Evolutionary conservation across 2,329 filamentous ascomycete genomes (phyloP), one percentile per base, ranked within the genome.

Genomic region (Phaeosphaeria sp.): DNA sequence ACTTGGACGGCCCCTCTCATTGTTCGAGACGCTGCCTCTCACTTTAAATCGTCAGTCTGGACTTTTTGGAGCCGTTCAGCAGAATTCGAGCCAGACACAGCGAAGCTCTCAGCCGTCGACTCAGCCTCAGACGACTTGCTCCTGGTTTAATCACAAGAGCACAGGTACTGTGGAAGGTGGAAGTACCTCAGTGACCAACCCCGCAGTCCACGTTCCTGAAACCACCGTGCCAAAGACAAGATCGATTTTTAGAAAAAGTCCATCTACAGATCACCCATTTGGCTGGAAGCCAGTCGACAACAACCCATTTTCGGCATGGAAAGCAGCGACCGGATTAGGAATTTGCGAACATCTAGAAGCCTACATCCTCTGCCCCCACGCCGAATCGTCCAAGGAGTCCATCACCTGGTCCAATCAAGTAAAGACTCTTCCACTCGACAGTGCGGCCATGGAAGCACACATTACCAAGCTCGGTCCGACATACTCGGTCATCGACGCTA

Each of bases 401-500:
- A 43, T 63, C 30, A 51, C 54, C 15, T 63, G 54, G 53, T 56
- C 54, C 3, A 56, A 57, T 43, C 41, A 46, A 11, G 54, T 65
- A 17, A 50, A 67, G 11, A 50, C 20, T 5, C 58, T 70, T 6
- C 55, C 54, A 13, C 61, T 70, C 42, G 46, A 56, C 15, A 20
- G 58, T 3, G 27, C 30, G 1, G 50, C 46, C 18, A 59, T 67
- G 33, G 10, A 60, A 22, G 43, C 52, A 9, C 60, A 65, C 25
- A 11, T 65, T 7, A 25, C 18, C 6, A 58, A 46, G 13, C 54
- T 36, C 9, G 30, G 30, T 15, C 11, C 30, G 30, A 36, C 64
- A 15, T 56, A 54, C 52, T 69, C 67, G 3, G 48, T 71, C 25
- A 41, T 72, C 21, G 50, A 69, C 10, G 41, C 61, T 1, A 52